Evolutionary conservation across 441 rosid genomes (phyloP).

Genomic region (Corymbia calophylla): DNA sequence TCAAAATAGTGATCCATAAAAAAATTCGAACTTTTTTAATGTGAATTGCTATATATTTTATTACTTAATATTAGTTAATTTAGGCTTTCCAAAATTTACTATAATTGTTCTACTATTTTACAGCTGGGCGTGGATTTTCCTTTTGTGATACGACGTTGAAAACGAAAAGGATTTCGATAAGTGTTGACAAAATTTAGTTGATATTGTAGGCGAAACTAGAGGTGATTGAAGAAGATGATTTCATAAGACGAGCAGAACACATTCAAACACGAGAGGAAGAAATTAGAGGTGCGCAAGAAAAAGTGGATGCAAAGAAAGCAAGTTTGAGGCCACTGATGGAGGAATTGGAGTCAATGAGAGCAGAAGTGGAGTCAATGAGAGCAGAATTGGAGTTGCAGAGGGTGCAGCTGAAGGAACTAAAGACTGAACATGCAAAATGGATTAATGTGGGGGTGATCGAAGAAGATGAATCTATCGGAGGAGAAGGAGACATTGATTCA

Average conservation of each 20-base stretch:
- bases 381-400: neutral
- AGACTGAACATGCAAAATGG: neutral
- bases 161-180: too few species aligned
- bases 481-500: neutral
- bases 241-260: neutral
- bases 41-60: neutral
- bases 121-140: neutral
- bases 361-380: neutral
- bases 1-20: neutral
- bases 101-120: neutral
- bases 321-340: neutral
- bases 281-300: neutral
- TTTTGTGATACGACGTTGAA: neutral
- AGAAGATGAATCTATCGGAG: neutral
- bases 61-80: too few species aligned
- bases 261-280: neutral
- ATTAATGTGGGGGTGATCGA: neutral
- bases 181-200: neutral
- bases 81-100: too few species aligned
- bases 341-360: neutral
- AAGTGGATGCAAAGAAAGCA: neutral
- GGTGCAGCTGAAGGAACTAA: neutral
- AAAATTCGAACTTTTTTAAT: too few species aligned
- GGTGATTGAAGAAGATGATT: neutral
- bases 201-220: neutral